Conservation (phyloP, 129 eudicot species). For the Helianthus tuberosus region DNA sequence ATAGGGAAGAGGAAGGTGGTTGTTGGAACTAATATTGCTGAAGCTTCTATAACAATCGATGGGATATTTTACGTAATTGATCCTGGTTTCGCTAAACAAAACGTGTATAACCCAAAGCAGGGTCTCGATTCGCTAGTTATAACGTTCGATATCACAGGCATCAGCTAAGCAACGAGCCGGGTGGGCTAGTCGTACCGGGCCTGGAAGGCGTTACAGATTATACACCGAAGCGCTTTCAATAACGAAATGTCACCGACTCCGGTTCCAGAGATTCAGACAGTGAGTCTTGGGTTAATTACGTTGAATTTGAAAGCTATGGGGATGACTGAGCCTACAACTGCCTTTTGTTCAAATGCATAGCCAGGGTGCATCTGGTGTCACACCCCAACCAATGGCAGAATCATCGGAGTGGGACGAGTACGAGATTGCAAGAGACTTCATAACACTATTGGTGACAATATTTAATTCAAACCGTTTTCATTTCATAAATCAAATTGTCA, state of each 20-base stretch:
- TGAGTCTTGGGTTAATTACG: constrained; percentile 43
- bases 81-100: constrained; percentile 39
- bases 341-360: too few species aligned
- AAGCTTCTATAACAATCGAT: constrained; percentile 50
- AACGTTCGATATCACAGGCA: constrained; percentile 38
- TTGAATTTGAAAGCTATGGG: constrained; percentile 89
- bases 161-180: constrained; percentile 56
- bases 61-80: constrained; percentile 56
- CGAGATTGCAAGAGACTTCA: too few species aligned
- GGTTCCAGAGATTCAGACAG: constrained; percentile 84
- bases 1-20: constrained; percentile 87
- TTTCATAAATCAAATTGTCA: too few species aligned
- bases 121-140: constrained; percentile 45
- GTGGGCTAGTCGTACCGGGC: constrained; percentile 48
- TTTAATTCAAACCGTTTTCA: too few species aligned
- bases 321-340: constrained; percentile 43
- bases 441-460: too few species aligned
- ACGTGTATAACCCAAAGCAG: constrained; percentile 37
- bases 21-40: constrained; percentile 49
- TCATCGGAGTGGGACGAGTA: too few species aligned
- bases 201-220: constrained; percentile 51
- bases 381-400: too few species aligned
- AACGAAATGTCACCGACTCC: constrained; percentile 88
- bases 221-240: constrained; percentile 82
- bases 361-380: too few species aligned